Evolutionary conservation across 495 filamentous ascomycete genomes (phyloP), one percentile per base, ranked within the genome.

Genomic region (Baudoinia panamericana): DNA sequence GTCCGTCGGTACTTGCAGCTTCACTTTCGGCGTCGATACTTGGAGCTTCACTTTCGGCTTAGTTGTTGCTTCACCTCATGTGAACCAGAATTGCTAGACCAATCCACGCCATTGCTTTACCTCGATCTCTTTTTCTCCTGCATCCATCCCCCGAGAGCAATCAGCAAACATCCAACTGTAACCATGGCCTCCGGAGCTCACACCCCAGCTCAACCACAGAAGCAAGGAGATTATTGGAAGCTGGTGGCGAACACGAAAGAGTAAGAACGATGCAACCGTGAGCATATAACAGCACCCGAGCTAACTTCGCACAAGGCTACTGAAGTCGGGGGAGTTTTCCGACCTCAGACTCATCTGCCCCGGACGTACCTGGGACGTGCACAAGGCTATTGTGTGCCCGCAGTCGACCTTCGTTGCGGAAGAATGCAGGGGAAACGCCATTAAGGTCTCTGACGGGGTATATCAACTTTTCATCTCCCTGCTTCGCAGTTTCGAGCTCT

Each of bases 201-300:
- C 29, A 24, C 1, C 19, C 13, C 10, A n/a, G n/a, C 24, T 41
- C n/a, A 26, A 35, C 3, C n/a, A n/a, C n/a, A n/a, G n/a, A n/a
- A n/a, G n/a, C n/a, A n/a, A n/a, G n/a, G n/a, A n/a, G n/a, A n/a
- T n/a, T n/a, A n/a, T n/a, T n/a, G n/a, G n/a, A n/a, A n/a, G n/a
- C n/a, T n/a, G n/a, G n/a, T n/a, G n/a, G n/a, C 24, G 16, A 21
- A 27, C 21, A 41, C 20, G 21, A 47, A 40, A 23, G 42, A 38
- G 18, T 13, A 24, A 6, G 32, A 35, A 24, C 6, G 36, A 35
- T 61, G 56, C 41, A 40, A 35, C 7, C n/a, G n/a, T n/a, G n/a
- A n/a, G n/a, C n/a, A n/a, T n/a, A n/a, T n/a, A n/a, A n/a, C n/a
- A n/a, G n/a, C n/a, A n/a, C n/a, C n/a, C n/a, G n/a, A n/a, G n/a